These are phyloP conservation scores for Curvularia spicifera DNA, from an alignment of 2,329 filamentous ascomycete species.

Conservation along the genomic window DNA sequence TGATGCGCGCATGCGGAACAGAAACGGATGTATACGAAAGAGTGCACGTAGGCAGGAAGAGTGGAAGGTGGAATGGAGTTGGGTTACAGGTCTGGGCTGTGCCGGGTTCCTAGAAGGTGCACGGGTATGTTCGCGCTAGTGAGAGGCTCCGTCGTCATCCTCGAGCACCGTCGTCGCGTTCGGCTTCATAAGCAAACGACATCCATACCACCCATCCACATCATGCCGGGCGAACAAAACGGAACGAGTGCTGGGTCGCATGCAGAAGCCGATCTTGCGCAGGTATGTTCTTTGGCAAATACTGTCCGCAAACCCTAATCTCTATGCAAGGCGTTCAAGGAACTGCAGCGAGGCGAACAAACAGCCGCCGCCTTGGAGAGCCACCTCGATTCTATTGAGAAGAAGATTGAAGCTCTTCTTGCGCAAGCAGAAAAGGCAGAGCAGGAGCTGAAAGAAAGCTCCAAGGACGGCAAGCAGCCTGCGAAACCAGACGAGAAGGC, in stretches of 20 bases:
- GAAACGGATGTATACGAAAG: conserved; percentile 18
- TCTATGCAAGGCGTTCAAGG: conserved; percentile 55
- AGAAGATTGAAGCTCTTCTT: conserved; percentile 61
- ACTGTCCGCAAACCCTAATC: conserved; percentile 19
- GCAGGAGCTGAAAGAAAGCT: conserved; percentile 34
- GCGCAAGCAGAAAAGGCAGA: conserved; percentile 56
- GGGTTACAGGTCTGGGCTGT: conserved; percentile 30
- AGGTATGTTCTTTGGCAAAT: conserved; percentile 28
- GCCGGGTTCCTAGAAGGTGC: conserved; percentile 27
- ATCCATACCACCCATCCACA: conserved; percentile 22
- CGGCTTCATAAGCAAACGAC: conserved; percentile 16
- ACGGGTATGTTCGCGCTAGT: conserved; percentile 37
- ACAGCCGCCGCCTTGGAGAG: conserved; percentile 63
- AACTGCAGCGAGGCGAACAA: conserved; percentile 61
- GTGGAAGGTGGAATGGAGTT: conserved; percentile 33
- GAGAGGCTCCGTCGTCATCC: conserved; percentile 37
- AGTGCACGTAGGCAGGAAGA: conserved; percentile 26
- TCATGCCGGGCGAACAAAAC: conserved; percentile 44
- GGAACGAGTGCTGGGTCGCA: conserved; percentile 29
- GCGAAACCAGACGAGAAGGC: conserved; percentile 23
- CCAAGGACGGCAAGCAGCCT: conserved; percentile 23
- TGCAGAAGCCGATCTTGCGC: conserved; percentile 45
- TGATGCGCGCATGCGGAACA: conserved; percentile 32
- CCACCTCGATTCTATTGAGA: conserved; percentile 61
- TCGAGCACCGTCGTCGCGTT: conserved; percentile 21